Percentiles rank a stretch among this genome's conserved stretches.
phyloP scores from a whole-genome alignment of 2,329 filamentous ascomycete genomes.

The Epichloe gansuensis region DNA sequence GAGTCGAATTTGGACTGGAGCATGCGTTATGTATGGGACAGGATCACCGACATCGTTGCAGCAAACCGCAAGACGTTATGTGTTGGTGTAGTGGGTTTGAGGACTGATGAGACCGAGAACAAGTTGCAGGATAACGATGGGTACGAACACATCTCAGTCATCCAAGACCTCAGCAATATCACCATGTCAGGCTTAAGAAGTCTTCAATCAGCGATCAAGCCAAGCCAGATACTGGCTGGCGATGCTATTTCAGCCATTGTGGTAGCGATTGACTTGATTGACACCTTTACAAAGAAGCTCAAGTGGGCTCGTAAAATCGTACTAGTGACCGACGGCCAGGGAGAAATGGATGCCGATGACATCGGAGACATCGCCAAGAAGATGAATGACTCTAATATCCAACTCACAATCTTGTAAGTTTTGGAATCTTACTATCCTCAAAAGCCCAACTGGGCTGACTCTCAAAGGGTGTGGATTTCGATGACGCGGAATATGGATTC shows the following conservation, averaged over 20 bases:
- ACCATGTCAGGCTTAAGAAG: slow-evolving; percentile 56
- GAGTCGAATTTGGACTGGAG: slow-evolving; percentile 81
- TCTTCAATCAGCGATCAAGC: slow-evolving; percentile 50
- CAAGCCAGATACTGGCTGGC: slow-evolving; percentile 56
- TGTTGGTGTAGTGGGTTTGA: slow-evolving; percentile 69
- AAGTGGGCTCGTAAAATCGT: slow-evolving; percentile 74
- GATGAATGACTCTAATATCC: slow-evolving; percentile 64
- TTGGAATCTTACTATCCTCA: neutral
- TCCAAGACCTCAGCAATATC: slow-evolving; percentile 54
- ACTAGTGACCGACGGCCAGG: slow-evolving; percentile 72
- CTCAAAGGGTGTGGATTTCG: slow-evolving; percentile 76
- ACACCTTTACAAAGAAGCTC: slow-evolving; percentile 63
- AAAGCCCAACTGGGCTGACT: neutral
- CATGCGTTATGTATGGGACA: slow-evolving; percentile 92
- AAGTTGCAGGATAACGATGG: slow-evolving; percentile 54
- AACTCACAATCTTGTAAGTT: slow-evolving; percentile 65
- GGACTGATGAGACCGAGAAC: slow-evolving; percentile 68
- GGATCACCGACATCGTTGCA: slow-evolving; percentile 57
- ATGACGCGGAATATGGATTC: slow-evolving; percentile 77
- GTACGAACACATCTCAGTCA: slow-evolving; percentile 71
- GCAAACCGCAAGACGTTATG: slow-evolving; percentile 56
- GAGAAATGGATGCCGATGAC: slow-evolving; percentile 59
- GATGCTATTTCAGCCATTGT: slow-evolving; percentile 84
- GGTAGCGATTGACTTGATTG: slow-evolving; percentile 78
- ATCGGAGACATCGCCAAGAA: slow-evolving; percentile 58